These are phyloP conservation scores for Marchantia paleacea DNA, from an alignment of 225 moss, liverwort and hornwort genomes.

Conservation along the genomic window DNA sequence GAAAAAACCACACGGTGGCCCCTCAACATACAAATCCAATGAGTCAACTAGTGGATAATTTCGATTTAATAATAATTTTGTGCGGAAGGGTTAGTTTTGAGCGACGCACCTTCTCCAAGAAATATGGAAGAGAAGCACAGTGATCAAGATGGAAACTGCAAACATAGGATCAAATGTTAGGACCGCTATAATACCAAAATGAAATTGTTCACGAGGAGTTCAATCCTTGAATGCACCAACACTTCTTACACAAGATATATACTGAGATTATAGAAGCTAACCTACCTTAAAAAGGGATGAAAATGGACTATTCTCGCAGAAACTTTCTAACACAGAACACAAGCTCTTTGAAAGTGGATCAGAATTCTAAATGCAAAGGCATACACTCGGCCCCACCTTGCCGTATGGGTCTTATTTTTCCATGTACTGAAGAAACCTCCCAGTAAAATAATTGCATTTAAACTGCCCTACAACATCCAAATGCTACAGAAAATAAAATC, in stretches of 20 bases:
- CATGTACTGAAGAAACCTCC: conserved; percentile 1
- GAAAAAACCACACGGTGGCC: conserved; percentile 3
- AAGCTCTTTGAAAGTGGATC: background rate
- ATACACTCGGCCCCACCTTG: background rate
- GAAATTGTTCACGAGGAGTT: background rate
- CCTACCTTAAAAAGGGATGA: background rate
- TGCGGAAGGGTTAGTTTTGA: background rate
- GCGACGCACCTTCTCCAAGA: conserved; percentile 78
- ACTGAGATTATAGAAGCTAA: background rate
- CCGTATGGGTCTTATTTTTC: conserved; percentile 1
- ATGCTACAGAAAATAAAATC: conserved; percentile 8
- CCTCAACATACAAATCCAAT: background rate
- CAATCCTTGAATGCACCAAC: background rate
- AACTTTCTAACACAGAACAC: background rate
- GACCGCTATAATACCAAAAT: background rate
- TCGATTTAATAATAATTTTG: too few relatives aligned
- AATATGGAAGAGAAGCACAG: conserved; percentile 95
- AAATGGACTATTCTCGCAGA: background rate
- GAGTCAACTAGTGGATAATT: background rate
- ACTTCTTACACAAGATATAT: background rate
- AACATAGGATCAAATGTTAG: conserved; percentile 2
- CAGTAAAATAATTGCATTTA: background rate
- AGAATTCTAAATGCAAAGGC: background rate
- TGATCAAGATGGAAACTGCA: conserved; percentile 99
- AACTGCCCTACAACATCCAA: conserved; percentile 15